These are phyloP conservation scores for Tolypocladium capitatum DNA, from an alignment of 2,329 filamentous ascomycete species.

Conservation along the genomic window DNA sequence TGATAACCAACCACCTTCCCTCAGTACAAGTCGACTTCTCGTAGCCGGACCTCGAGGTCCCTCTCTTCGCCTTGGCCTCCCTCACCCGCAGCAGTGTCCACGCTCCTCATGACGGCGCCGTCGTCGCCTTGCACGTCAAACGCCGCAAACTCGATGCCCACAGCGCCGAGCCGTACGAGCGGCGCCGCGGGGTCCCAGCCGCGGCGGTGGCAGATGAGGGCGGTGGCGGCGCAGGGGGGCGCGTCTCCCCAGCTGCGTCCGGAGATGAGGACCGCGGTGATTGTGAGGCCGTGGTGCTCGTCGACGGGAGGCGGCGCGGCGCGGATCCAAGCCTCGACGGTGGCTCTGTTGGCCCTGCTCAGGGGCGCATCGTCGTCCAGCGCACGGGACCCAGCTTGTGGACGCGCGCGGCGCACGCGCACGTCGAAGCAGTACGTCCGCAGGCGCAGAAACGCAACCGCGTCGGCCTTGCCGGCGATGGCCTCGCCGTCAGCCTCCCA, in stretches of 20 bases:
- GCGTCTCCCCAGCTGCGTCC: constrained; percentile 16
- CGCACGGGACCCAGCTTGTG: neutral
- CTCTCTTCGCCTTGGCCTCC: constrained; percentile 9
- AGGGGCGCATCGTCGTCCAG: constrained; percentile 8
- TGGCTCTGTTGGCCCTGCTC: constrained; percentile 7
- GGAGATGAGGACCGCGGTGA: constrained; percentile 15
- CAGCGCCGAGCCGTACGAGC: constrained; percentile 17
- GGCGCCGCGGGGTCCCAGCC: constrained; percentile 14
- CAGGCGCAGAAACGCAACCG: constrained; percentile 19
- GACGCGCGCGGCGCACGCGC: constrained; percentile 11
- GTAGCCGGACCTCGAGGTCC: constrained; percentile 14
- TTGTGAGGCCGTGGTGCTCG: constrained; percentile 12
- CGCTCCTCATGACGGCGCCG: constrained; percentile 14
- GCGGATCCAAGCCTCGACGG: constrained; percentile 8
- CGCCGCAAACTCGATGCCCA: constrained; percentile 13
- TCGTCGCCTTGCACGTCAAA: constrained; percentile 11
- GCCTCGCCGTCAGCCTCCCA: constrained; percentile 23
- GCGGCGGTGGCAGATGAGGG: constrained; percentile 16
- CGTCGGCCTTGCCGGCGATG: constrained; percentile 12
- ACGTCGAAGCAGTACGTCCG: constrained; percentile 21
- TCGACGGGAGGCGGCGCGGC: constrained; percentile 5
- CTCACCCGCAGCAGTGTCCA: constrained; percentile 6
- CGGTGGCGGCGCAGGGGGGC: constrained; percentile 11
- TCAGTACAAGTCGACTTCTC: constrained; percentile 23
- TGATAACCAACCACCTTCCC: neutral